Conservation (phyloP, 2,329 filamentous ascomycete species). For the Paraphoma chrysanthemicola region DNA sequence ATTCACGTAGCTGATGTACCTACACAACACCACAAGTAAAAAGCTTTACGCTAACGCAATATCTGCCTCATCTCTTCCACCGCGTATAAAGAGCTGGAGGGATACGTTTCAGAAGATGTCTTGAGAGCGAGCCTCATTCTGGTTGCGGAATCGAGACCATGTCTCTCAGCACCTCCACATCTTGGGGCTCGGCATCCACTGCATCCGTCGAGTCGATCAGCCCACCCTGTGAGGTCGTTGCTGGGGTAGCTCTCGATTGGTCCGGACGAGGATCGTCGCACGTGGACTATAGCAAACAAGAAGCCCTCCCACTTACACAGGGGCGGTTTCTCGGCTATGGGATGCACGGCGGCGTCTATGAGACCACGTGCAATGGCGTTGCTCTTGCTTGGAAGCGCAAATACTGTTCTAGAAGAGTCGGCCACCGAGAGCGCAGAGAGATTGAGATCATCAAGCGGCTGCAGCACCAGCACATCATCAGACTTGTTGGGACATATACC, state of each 20-base stretch:
- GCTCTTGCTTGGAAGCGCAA: constrained; percentile 27
- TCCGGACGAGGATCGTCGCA: background rate
- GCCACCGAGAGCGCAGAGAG: constrained; percentile 13
- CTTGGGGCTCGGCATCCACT: background rate
- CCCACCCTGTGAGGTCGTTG: background rate
- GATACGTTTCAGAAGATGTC: too few species aligned
- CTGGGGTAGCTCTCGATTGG: background rate
- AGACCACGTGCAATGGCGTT: constrained; percentile 21
- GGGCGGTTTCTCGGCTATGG: constrained; percentile 29
- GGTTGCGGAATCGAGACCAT: background rate
- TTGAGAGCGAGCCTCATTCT: too few species aligned
- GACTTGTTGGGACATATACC: constrained; percentile 28
- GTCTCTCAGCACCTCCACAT: background rate
- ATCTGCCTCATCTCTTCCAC: too few species aligned
- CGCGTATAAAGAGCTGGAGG: too few species aligned
- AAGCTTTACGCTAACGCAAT: too few species aligned
- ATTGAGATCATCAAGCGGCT: constrained; percentile 21
- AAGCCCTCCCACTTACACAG: background rate
- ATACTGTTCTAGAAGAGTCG: constrained; percentile 7
- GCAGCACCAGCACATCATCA: constrained; percentile 23
- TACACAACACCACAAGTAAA: too few species aligned
- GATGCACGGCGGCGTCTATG: constrained; percentile 24
- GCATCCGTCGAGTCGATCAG: background rate
- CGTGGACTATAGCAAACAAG: background rate
- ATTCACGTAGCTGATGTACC: too few species aligned